Percentiles rank a stretch among this genome's conserved stretches.
Conservation (phyloP, 2,329 filamentous ascomycete species). For the Ophiostoma triangulosporum region DNA sequence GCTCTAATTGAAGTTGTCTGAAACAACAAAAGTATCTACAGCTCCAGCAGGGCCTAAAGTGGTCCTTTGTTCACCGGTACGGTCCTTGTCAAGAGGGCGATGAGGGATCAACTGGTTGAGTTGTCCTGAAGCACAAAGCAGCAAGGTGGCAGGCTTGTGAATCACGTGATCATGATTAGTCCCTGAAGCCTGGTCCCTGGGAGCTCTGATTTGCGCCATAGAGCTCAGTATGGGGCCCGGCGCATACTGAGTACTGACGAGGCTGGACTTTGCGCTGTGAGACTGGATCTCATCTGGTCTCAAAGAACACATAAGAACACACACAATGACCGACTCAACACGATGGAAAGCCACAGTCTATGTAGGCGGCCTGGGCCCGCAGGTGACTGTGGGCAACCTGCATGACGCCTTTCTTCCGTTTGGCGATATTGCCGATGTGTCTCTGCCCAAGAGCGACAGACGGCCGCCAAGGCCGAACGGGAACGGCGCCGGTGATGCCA, state of each 20-base stretch:
- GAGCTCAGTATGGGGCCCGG: background rate
- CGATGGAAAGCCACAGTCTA: constrained; percentile 87
- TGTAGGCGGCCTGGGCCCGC: constrained; percentile 73
- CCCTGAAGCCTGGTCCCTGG: background rate
- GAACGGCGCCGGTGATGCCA: background rate
- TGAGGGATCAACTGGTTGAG: background rate
- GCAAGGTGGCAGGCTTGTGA: background rate
- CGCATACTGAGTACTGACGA: background rate
- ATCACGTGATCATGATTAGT: background rate
- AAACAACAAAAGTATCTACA: background rate
- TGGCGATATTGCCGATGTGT: constrained; percentile 85
- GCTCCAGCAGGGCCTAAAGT: background rate
- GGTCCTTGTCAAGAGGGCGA: no score
- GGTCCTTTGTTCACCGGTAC: no score
- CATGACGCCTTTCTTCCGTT: constrained; percentile 93
- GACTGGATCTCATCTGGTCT: background rate
- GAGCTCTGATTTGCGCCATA: no score
- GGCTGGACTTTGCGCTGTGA: background rate
- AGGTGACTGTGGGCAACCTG: constrained; percentile 61
- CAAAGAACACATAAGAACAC: background rate
- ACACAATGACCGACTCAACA: constrained; percentile 61
- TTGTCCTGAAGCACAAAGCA: constrained; percentile 2
- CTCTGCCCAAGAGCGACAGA: constrained; percentile 75
- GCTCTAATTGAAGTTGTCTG: no score
- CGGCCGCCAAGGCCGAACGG: constrained; percentile 18